Conservation (phyloP, 345 rosid genomes). For the Atalantia buxifolia region DNA sequence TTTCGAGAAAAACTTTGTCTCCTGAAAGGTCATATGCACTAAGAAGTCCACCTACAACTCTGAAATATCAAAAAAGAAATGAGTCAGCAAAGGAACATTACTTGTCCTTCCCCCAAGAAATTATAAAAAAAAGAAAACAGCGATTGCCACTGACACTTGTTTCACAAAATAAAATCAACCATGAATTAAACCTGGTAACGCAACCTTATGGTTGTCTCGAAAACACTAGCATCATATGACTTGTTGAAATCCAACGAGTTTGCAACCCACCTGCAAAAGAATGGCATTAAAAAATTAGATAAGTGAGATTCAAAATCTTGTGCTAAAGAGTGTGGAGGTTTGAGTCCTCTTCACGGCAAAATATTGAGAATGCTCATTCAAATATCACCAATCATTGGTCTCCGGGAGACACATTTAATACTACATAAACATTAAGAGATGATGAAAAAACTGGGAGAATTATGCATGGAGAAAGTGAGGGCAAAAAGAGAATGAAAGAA, state of each 20-base stretch:
- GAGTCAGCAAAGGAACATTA: slow-evolving; percentile 8
- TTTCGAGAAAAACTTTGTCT: slow-evolving; percentile 85
- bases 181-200: slow-evolving; percentile 67
- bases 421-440: not conserved
- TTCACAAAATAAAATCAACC: slow-evolving; percentile 27
- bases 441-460: not conserved
- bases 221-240: slow-evolving; percentile 93
- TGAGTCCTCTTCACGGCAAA: not conserved
- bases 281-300: not conserved
- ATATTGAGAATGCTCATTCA: not conserved
- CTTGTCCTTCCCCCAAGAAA: not conserved
- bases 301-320: not conserved
- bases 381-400: not conserved
- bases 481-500: not conserved
- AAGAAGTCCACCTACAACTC: slow-evolving; percentile 99
- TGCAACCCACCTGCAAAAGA: slow-evolving; percentile 83
- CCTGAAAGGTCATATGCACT: slow-evolving; percentile 93
- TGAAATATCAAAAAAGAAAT: slow-evolving; percentile 26
- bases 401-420: not conserved
- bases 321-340: not conserved
- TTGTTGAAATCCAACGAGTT: slow-evolving; percentile 86
- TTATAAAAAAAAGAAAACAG: not conserved
- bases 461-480: not conserved
- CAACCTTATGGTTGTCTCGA: slow-evolving; percentile 99
- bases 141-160: not conserved